Evolutionary conservation across 2,329 filamentous ascomycete genomes (phyloP), one percentile per base, ranked within the genome.

Genomic region (Pseudogymnoascus sp.): DNA sequence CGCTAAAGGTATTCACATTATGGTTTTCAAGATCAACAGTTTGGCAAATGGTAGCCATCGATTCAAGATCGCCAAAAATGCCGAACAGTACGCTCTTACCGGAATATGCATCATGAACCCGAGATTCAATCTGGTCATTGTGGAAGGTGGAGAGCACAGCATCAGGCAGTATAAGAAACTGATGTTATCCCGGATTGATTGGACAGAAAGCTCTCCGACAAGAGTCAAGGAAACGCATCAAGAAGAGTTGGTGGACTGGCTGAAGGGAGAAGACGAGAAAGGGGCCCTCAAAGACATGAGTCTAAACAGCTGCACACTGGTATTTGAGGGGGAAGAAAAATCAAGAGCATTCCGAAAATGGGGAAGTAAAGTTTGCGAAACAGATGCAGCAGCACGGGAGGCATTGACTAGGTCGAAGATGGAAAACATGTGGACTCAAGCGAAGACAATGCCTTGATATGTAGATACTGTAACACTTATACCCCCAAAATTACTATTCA

Each of bases 71-170:
- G 87, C 87, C 72, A 89, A 90, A 73, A 98, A 98, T 70, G 93
- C 93, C 0, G 93, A 98, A 71, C 91, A 99, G 73, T 81, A 91
- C 67, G 86, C 85, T 4, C 84, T 98, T 24, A 96, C 91, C 0
- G 95, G 95, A 11, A 86, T 93, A n/a, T 96, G 91, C 70, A 85
- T 99, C 67, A 87, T 97, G 81, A 87, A 97, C 71, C 95, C 95
- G 1, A 89, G 88, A 67, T 88, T 96, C 76, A 96, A 89, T 72
- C 78, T 99, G 2, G 86, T 99, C 14, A 86, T 99, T 66, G 92
- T 96, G 1, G 96, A 99, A 75, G 95, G 93, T 35, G 95, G 95
- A 40, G 81, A 87, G 65, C 88, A 95, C 78, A 89, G 89, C 64
- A 89, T 95, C 73, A 86, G 85, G 61, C 88, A 88, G 66, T 98